These are phyloP conservation scores for Vigna nakashimae DNA, from an alignment of 306 rosid genomes.

Conservation along the genomic window DNA sequence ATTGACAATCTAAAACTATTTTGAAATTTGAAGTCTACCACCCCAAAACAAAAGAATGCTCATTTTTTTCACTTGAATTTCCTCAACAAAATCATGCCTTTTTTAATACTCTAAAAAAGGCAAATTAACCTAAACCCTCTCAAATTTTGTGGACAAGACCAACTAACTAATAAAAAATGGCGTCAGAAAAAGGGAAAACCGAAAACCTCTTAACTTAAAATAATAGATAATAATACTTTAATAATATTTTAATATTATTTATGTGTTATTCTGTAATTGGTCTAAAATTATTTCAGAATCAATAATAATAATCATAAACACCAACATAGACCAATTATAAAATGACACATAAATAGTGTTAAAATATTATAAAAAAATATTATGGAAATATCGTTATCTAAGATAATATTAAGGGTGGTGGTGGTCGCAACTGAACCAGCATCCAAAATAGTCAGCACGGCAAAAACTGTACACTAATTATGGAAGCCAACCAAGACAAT, in stretches of 20 bases:
- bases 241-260: too few species aligned
- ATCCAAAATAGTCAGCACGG: conserved; percentile 36
- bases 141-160: neutral
- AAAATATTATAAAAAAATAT: too few species aligned
- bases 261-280: too few species aligned
- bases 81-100: neutral
- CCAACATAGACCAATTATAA: too few species aligned
- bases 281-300: too few species aligned
- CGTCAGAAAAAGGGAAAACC: neutral
- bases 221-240: too few species aligned
- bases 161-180: conserved; percentile 8
- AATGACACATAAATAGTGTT: too few species aligned
- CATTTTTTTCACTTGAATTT: neutral
- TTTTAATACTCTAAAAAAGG: neutral
- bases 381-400: too few species aligned
- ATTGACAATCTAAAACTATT: too few species aligned
- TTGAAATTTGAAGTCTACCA: too few species aligned
- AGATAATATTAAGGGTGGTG: conserved; percentile 4
- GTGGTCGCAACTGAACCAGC: conserved; percentile 1
- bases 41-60: too few species aligned
- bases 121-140: neutral
- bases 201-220: conserved; percentile 3
- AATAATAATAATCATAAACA: too few species aligned
- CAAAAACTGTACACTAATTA: conserved; percentile 30
- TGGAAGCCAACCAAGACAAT: conserved; percentile 35